Conservation (phyloP, 352 stramenopile species). For the Phytopythium mirpurense region DNA sequence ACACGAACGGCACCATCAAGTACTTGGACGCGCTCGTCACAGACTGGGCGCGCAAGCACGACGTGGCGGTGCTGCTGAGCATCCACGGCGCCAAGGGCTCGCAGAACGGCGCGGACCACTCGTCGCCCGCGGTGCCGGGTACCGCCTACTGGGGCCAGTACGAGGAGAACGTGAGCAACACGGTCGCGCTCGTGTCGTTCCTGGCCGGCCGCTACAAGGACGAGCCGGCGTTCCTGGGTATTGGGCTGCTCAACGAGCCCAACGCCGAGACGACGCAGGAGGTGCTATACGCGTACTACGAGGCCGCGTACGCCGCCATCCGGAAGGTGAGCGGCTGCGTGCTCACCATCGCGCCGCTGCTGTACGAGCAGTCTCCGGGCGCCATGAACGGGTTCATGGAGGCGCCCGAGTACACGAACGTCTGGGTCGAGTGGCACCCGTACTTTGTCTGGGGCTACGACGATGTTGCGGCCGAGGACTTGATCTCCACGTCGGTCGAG, state of each 20-base stretch:
- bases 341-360: conserved; percentile 48
- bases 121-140: conserved; percentile 22
- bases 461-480: conserved; percentile 27
- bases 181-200: conserved; percentile 24
- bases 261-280: conserved; percentile 23
- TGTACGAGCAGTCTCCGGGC: conserved; percentile 55
- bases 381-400: conserved; percentile 54
- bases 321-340: conserved; percentile 47
- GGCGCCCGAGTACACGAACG: conserved; percentile 46
- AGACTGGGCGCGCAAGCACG: conserved; percentile 31
- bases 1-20: conserved; percentile 27
- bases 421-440: conserved; percentile 80
- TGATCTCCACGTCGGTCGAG: conserved; percentile 8
- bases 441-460: conserved; percentile 84
- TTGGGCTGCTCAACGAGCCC: conserved; percentile 52
- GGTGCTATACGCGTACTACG: conserved; percentile 52
- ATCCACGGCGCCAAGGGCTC: conserved; percentile 55
- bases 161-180: conserved; percentile 37
- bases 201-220: conserved; percentile 40
- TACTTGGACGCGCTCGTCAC: conserved; percentile 43
- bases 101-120: conserved; percentile 58
- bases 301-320: conserved; percentile 44
- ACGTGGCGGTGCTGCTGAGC: conserved; percentile 45
- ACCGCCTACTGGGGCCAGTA: conserved; percentile 32
- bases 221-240: conserved; percentile 45